Evolutionary conservation across 495 filamentous ascomycete genomes (phyloP), one percentile per base, ranked within the genome.

Genomic region (Penicillium manginii): DNA sequence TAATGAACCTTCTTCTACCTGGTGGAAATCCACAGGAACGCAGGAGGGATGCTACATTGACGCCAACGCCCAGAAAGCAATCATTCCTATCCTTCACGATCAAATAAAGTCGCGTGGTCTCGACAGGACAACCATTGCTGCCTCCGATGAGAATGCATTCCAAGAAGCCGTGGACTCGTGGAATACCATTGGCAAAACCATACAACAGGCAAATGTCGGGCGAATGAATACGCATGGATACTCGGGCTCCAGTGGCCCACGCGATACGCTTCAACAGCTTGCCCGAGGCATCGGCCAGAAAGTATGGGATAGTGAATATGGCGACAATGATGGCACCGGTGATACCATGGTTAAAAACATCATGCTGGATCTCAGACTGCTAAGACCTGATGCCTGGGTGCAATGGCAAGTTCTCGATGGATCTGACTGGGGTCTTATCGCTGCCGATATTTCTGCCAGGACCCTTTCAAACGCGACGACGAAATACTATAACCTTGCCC

Each of bases 221-320:
- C 53, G 59, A 1, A 55, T 61, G 9, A 61, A 61, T 23, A 50
- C 54, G 11, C 59, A 61, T 40, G 59, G 59, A n/a, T 61, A 61
- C 7, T 21, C 50, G 26, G 49, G 22, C 5, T 32, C 42, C 2
- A 43, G 49, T 17, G 59, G 59, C 10, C 52, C 52, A 9, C 59
- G 59, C 17, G 54, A 55, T 19, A 31, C 50, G 1, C 52, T 61
- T 12, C 54, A 51, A n/a, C 50, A 43, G 12, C 40, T 55, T 10
- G 59, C 59, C 12, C 51, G 53, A n/a, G 21, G 40, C 17, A 49
- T 54, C 3, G 54, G 59, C 4, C 54, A 61, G 29, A 26, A 49
- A 11, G 53, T 61, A 12, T 61, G 59, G 59, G 54, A 61, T 23
- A 61, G 59, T 21, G 59, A 61, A 22, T 61, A 57, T 18, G 59